These are phyloP conservation scores for Plasmodium berghei DNA, from an alignment of 169 alveolate genomes.

Conservation along the genomic window DNA sequence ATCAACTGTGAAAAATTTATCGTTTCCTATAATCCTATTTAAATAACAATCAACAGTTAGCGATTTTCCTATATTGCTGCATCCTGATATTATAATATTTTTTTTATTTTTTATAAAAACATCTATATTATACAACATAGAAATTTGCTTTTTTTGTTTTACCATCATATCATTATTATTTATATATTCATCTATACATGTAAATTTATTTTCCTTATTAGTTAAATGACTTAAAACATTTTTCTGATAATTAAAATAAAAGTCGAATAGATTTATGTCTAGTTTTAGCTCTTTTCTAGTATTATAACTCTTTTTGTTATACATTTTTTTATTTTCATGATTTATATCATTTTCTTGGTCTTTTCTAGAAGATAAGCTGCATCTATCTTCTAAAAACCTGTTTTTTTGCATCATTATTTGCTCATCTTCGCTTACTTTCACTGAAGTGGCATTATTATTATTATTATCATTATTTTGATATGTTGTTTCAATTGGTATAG, in stretches of 20 bases:
- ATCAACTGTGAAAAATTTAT: conserved; percentile 58
- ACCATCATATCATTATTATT: conserved; percentile 35
- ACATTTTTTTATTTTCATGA: too few species aligned
- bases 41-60: conserved; percentile 56
- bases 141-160: conserved; percentile 60
- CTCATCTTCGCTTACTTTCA: too few species aligned
- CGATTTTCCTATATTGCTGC: conserved; percentile 68
- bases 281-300: background rate
- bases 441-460: too few species aligned
- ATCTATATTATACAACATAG: conserved; percentile 64
- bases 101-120: conserved; percentile 66
- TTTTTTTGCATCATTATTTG: too few species aligned
- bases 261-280: conserved; percentile 37
- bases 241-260: conserved; percentile 62
- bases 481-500: background rate
- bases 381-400: background rate
- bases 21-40: conserved; percentile 49
- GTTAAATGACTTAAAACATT: conserved; percentile 56
- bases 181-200: conserved; percentile 54
- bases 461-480: background rate
- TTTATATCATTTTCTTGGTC: background rate
- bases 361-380: background rate
- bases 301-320: background rate
- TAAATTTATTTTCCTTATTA: conserved; percentile 48
- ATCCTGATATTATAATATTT: conserved; percentile 56